Evolutionary conservation across 1,284 basidiomycete genomes (phyloP).

Genomic region (Thelephora terrestris): DNA sequence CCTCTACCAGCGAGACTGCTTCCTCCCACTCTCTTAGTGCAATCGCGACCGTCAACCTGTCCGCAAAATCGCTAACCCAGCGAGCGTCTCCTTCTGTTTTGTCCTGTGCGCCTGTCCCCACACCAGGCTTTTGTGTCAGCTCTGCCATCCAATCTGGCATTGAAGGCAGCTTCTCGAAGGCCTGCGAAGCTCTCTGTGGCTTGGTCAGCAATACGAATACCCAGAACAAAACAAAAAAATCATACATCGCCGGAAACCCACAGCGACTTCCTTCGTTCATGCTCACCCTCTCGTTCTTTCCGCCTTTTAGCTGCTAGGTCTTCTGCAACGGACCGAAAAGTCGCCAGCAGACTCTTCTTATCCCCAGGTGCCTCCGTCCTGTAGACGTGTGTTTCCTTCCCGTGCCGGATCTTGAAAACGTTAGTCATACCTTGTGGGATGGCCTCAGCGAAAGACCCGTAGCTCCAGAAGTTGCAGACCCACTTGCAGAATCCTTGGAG

Average conservation of each 20-base stretch:
- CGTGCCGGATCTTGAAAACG: constrained; percentile 90
- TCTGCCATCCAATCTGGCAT: constrained; percentile 65
- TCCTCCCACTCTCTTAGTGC: constrained; percentile 85
- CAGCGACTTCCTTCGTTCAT: constrained; percentile 75
- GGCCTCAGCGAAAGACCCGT: background rate
- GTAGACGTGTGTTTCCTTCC: constrained; percentile 92
- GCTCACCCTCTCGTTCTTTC: constrained; percentile 87
- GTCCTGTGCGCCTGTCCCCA: constrained; percentile 45
- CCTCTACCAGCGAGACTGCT: constrained; percentile 76
- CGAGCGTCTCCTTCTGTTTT: constrained; percentile 70
- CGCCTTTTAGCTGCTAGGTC: constrained; percentile 81
- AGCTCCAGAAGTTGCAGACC: constrained; percentile 18
- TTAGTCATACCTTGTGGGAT: constrained; percentile 69
- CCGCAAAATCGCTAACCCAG: constrained; percentile 86
- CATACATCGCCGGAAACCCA: constrained; percentile 58
- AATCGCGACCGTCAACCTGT: constrained; percentile 87
- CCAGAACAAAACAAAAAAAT: constrained; percentile 8
- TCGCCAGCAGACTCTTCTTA: constrained; percentile 77
- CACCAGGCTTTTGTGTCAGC: constrained; percentile 45
- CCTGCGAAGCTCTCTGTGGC: constrained; percentile 18
- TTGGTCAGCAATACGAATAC: background rate
- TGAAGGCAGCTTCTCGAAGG: constrained; percentile 28
- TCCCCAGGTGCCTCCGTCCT: constrained; percentile 74
- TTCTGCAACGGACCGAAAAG: constrained; percentile 88
- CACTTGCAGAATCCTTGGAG: constrained; percentile 88